phyloP scores from a whole-genome alignment of 176 grass and related monocot genomes.

The Lolium perenne region DNA sequence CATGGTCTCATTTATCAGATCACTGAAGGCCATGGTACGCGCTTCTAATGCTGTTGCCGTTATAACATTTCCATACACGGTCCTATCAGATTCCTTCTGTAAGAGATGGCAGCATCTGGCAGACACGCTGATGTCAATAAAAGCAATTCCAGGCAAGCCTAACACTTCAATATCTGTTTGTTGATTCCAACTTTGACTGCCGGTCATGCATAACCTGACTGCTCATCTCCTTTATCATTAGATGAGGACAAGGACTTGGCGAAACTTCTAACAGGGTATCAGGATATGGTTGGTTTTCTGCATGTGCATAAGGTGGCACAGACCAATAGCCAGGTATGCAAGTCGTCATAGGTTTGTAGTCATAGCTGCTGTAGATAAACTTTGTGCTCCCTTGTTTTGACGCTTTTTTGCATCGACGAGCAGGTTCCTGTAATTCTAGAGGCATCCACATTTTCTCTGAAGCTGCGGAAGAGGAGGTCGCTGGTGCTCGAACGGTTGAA shows the following conservation, averaged over 20 bases:
- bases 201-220: not conserved
- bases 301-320: slow-evolving; percentile 93
- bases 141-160: slow-evolving; percentile 75
- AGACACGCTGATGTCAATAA: slow-evolving; percentile 87
- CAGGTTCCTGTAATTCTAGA: slow-evolving; percentile 93
- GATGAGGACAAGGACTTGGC: slow-evolving; percentile 94
- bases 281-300: slow-evolving; percentile 94
- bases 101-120: slow-evolving; percentile 97
- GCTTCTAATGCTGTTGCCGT: slow-evolving; percentile 74
- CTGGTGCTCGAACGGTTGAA: slow-evolving; percentile 85
- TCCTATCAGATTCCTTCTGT: slow-evolving; percentile 69
- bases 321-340: slow-evolving; percentile 75
- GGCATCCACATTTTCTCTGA: slow-evolving; percentile 78
- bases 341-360: slow-evolving; percentile 12
- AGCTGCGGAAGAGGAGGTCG: slow-evolving; percentile 76
- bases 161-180: slow-evolving; percentile 3
- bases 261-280: slow-evolving; percentile 84
- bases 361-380: slow-evolving; percentile 1
- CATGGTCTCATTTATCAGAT: slow-evolving; percentile 88
- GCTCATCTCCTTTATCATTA: slow-evolving; percentile 42
- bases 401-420: not conserved
- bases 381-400: not conserved
- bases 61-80: slow-evolving; percentile 71
- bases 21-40: slow-evolving; percentile 65
- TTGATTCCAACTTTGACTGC: not conserved